Evolutionary conservation across 306 rosid genomes (phyloP).

Genomic region (Morella rubra): DNA sequence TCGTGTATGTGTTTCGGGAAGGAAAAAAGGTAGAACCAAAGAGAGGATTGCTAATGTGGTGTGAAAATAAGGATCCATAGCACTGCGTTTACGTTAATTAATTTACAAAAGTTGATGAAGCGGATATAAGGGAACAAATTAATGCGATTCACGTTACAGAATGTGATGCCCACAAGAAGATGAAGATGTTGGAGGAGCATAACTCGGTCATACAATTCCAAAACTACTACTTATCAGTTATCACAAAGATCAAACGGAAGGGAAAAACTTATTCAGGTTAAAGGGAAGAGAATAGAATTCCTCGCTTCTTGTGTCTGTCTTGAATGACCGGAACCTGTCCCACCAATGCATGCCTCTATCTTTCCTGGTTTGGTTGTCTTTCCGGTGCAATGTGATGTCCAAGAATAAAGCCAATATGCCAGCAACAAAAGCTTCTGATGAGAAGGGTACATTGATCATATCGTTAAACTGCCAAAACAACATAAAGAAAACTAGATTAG

Average conservation of each 20-base stretch:
- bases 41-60: not conserved
- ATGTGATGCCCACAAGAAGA: not conserved
- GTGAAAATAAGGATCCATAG: not conserved
- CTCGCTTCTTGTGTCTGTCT: conserved; percentile 78
- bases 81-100: not conserved
- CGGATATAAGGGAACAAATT: not conserved
- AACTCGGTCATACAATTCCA: not conserved
- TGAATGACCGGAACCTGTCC: conserved; percentile 72
- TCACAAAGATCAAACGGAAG: conserved; percentile 57
- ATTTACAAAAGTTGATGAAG: not conserved
- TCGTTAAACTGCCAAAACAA: conserved; percentile 69
- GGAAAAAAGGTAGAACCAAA: not conserved
- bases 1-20: too few relatives aligned
- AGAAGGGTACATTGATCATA: conserved; percentile 86
- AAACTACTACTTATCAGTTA: not conserved
- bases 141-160: not conserved
- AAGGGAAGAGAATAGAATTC: conserved; percentile 89
- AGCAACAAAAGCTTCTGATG: conserved; percentile 81
- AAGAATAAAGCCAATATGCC: conserved; percentile 68
- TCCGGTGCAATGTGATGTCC: conserved; percentile 60
- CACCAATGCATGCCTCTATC: conserved; percentile 95
- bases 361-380: conserved; percentile 61
- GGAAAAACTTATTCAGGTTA: conserved; percentile 93
- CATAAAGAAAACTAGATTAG: not conserved
- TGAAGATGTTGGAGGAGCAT: conserved; percentile 1